Evolutionary conservation across 2,329 filamentous ascomycete species (phyloP), one percentile per base, ranked within the genome.

Genomic region (Biscogniauxia marginata): DNA sequence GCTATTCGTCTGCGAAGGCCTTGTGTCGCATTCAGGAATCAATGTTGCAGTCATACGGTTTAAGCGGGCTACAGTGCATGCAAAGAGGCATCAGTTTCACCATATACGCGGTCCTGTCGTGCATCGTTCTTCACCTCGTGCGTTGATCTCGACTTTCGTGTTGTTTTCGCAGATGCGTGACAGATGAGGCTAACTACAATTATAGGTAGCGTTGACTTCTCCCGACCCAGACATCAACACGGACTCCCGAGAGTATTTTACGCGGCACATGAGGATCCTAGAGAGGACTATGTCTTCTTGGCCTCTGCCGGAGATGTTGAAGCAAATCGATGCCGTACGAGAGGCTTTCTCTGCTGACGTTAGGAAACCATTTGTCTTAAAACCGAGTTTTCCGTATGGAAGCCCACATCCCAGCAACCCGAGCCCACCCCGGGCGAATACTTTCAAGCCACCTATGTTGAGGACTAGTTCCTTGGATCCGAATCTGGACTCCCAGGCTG

Each of bases 51-150:
- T 83, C 84, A 0, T 96, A 87, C 71, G 91, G 92, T 2, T 77
- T 96, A 58, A 84, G 84, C 16, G 93, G 93, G 0, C 79, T 98
- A 16, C 81, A 95, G 65, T 96, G 88, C 74, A 97, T 97, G 93
- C 88, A 93, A 67, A 84, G 93, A 63, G 93, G 93, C 43, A 92
- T 96, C 70, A 96, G 93, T 73, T 98, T 96, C 68, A 91, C 91
- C 5, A 91, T 98, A n/a, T 98, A 98, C 69, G 86, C 88, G 54
- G 86, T 96, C 22, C 77, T 98, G 47, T 95, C 91, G 0, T 96
- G 93, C 76, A 93, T 93, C 21, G 93, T 97, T 74, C 82, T 98
- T 53, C 93, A 98, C 73, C 75, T 98, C 74, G 93, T 97, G 80
- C 74, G 91, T 83, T 49, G 23, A 44, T 50, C 52, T 39, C 30